Base-by-base conservation (phyloP, 768 basidiomycete genomes). In the Rubroboletus satanas region DNA sequence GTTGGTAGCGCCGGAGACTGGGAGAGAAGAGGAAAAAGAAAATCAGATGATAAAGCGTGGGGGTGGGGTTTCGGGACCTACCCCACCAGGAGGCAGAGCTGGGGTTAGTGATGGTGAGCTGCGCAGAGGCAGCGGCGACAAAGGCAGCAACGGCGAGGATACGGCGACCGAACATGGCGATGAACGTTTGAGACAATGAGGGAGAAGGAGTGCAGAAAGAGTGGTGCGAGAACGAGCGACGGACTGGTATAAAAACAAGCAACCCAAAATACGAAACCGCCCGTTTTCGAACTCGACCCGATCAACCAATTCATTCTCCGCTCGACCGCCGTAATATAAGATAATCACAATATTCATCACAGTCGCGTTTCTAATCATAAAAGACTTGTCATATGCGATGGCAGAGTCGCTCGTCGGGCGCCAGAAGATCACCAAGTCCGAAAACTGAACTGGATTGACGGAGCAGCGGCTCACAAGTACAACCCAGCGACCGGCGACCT, bases 1-100 rank as follows among this genome's bases (percentile, higher is more conserved):
- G 66, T 88, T 88, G n/a, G 45, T 23, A 9, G 83, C 81, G 49
- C 74, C 57, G 10, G 81, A 76, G 52, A 88, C 87, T 88, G 61
- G 5, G 45, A 29, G 17, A 32, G 41, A 51, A 41, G 17, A 31
- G 37, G 18, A 17, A 37, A 51, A 49, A 17, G 14, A 33, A 36
- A 0, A 26, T 53, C 1, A 50, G 50, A 43, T 28, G 36, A 28
- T 23, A 38, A 32, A 9, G 49, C 35, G 44, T 33, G 11, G 42
- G 9, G 8, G 47, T 7, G 39, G 32, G n/a, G 48, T 50, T 23
- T 33, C 29, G 0, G 26, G 14, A 77, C 82, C 47, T 55, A 87
- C 85, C 80, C 85, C 85, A 87, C 84, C 84, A 87, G 8, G 71
- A 63, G 59, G 70, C 49, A 2, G 74, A 39, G 32, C 74, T 71